phyloP scores from a whole-genome alignment of 345 rosid species.

The Pugionium dolabratum region DNA sequence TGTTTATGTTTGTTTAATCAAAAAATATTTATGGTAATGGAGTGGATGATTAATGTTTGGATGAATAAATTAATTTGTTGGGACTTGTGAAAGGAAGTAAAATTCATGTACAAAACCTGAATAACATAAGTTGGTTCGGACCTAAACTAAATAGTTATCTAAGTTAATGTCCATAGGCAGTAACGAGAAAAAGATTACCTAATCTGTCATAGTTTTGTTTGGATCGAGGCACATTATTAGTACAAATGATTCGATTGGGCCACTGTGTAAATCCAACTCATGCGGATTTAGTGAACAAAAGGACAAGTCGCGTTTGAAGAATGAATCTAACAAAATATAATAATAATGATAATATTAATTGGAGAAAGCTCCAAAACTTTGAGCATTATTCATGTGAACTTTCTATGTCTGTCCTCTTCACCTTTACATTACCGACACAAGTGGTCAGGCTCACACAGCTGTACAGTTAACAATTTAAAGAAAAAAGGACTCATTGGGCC shows the following conservation, averaged over 20 bases:
- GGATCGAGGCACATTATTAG: slow-evolving; percentile 33
- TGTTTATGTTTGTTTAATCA: too few relatives aligned
- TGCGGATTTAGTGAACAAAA: slow-evolving; percentile 42
- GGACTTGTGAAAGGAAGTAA: too few relatives aligned
- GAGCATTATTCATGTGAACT: slow-evolving; percentile 36
- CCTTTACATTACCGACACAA: slow-evolving; percentile 37
- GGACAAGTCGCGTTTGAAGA: slow-evolving; percentile 31
- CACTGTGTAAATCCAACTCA: slow-evolving; percentile 25
- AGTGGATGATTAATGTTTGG: too few relatives aligned
- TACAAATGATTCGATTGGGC: slow-evolving; percentile 37
- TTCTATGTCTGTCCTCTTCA: slow-evolving; percentile 32
- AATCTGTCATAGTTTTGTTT: slow-evolving; percentile 16
- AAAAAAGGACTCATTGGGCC: slow-evolving; percentile 3
- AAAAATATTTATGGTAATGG: too few relatives aligned
- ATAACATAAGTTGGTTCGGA: too few relatives aligned
- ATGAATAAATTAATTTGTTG: too few relatives aligned
- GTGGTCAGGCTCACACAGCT: slow-evolving; percentile 39
- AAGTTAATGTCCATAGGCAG: too few relatives aligned
- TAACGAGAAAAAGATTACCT: too few relatives aligned
- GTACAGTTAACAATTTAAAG: slow-evolving; percentile 14
- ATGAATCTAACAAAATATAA: not conserved
- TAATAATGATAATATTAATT: not conserved
- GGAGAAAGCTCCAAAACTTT: slow-evolving; percentile 23
- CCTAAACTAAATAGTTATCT: too few relatives aligned
- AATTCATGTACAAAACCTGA: too few relatives aligned